phyloP scores from a whole-genome alignment of 2,329 filamentous ascomycete genomes.

The Chaetomiaceae sp. region DNA sequence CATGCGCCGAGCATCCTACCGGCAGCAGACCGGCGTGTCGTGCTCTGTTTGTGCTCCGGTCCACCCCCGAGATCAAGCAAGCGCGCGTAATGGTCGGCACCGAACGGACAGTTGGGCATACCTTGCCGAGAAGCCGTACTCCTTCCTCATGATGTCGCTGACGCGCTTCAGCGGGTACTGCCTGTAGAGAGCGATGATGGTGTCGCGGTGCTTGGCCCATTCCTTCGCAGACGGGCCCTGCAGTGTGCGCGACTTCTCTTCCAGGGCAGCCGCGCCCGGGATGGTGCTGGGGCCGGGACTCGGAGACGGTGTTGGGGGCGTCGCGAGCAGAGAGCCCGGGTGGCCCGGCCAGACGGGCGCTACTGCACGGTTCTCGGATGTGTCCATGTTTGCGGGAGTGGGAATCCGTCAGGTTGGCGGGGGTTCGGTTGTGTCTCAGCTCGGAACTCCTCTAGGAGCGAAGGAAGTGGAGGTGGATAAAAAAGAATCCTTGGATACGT shows the following conservation, averaged over 20 bases:
- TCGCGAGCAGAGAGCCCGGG: slow-evolving; percentile 1
- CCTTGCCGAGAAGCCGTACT: slow-evolving; percentile 27
- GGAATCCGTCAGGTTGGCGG: not conserved
- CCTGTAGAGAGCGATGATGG: slow-evolving; percentile 26
- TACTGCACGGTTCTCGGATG: slow-evolving; percentile 28
- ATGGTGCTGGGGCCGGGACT: not conserved
- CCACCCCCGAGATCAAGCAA: not conserved
- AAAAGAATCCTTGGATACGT: too few species aligned
- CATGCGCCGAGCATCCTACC: not conserved
- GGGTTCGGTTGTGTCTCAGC: not conserved
- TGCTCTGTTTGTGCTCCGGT: slow-evolving; percentile 1
- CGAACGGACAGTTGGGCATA: slow-evolving; percentile 8
- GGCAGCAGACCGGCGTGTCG: not conserved
- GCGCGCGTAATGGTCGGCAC: not conserved
- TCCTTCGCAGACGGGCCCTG: slow-evolving; percentile 27
- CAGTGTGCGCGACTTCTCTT: slow-evolving; percentile 24
- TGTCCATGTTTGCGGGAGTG: slow-evolving; percentile 14
- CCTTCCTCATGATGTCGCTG: slow-evolving; percentile 26
- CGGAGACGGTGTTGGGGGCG: not conserved
- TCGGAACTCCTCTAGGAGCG: not conserved
- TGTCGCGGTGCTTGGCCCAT: slow-evolving; percentile 26
- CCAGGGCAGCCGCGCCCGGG: slow-evolving; percentile 11
- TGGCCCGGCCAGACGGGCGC: slow-evolving; percentile 18
- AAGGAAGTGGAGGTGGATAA: not conserved
- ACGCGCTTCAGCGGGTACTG: slow-evolving; percentile 27